Evolutionary conservation across 305 asterid species (phyloP).

Genomic region (Fraxinus angustifolia): DNA sequence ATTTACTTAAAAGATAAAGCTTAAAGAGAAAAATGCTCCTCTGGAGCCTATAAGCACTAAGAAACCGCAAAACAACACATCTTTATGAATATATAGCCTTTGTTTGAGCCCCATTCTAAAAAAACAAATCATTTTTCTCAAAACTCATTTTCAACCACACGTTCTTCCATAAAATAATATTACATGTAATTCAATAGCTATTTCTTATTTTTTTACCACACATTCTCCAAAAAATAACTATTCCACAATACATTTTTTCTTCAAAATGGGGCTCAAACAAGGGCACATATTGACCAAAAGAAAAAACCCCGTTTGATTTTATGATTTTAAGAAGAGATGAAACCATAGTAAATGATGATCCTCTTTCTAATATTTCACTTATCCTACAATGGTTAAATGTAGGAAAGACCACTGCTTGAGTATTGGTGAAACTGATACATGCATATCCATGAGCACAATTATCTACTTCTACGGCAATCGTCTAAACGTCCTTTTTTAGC

Average conservation of each 20-base stretch:
- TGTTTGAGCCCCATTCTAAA: too few species aligned
- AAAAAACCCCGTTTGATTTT: neutral
- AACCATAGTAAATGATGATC: neutral
- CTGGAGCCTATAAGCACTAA: neutral
- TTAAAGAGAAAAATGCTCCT: neutral
- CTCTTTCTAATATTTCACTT: neutral
- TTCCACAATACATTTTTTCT: too few species aligned
- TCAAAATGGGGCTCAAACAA: too few species aligned
- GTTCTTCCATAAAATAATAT: too few species aligned
- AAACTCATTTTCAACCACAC: too few species aligned
- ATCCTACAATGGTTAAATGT: neutral
- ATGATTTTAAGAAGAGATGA: neutral
- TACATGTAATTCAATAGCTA: too few species aligned
- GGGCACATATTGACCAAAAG: neutral
- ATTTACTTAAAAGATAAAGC: conserved; percentile 10
- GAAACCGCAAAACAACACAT: neutral
- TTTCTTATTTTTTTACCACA: too few species aligned
- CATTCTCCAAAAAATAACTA: too few species aligned
- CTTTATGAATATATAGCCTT: neutral
- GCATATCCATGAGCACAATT: neutral
- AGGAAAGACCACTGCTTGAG: neutral
- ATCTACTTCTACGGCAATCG: neutral
- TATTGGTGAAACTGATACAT: neutral
- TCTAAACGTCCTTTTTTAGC: neutral
- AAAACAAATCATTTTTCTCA: too few species aligned